These are phyloP conservation scores for Fusarium proliferatum DNA, from an alignment of 2,329 filamentous ascomycete species.

Conservation along the genomic window DNA sequence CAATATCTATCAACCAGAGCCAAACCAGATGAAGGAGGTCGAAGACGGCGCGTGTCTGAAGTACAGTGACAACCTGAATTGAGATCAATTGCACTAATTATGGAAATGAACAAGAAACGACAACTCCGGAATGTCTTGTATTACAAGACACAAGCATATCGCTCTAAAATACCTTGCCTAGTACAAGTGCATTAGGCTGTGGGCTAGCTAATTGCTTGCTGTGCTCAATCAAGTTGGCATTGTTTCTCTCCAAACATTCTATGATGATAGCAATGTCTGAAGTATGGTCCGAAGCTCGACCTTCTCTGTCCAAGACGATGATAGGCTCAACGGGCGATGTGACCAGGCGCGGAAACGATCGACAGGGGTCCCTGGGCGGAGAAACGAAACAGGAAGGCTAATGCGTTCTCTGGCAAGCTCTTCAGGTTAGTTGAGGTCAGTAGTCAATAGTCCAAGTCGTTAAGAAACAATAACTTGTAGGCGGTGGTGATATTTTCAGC, in stretches of 20 bases:
- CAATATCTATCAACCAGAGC: background rate
- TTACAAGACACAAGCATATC: background rate
- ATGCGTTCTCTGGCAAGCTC: conserved; percentile 6
- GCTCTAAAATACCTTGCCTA: background rate
- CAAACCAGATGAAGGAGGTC: background rate
- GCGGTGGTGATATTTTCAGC: conserved; percentile 12
- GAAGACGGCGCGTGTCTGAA: background rate
- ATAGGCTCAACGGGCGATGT: conserved; percentile 21
- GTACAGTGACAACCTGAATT: background rate
- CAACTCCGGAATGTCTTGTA: conserved; percentile 8
- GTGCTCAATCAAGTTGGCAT: background rate
- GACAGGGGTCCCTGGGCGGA: conserved; percentile 31
- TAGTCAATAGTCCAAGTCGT: conserved; percentile 3
- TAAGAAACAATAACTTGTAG: conserved; percentile 8
- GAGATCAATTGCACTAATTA: conserved; percentile 3
- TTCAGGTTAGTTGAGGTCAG: background rate
- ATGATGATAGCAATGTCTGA: background rate
- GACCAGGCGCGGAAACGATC: conserved; percentile 36
- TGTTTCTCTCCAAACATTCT: background rate
- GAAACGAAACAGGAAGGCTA: conserved; percentile 43
- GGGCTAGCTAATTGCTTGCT: background rate
- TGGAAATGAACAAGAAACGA: conserved; percentile 10
- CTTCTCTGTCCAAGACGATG: conserved; percentile 14
- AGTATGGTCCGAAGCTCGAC: conserved; percentile 21
- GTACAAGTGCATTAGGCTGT: background rate